Percentiles rank a stretch among this genome's conserved stretches.
Evolutionary conservation across 2,329 filamentous ascomycete species (phyloP).

Genomic region (Arthrobotrys conoides): DNA sequence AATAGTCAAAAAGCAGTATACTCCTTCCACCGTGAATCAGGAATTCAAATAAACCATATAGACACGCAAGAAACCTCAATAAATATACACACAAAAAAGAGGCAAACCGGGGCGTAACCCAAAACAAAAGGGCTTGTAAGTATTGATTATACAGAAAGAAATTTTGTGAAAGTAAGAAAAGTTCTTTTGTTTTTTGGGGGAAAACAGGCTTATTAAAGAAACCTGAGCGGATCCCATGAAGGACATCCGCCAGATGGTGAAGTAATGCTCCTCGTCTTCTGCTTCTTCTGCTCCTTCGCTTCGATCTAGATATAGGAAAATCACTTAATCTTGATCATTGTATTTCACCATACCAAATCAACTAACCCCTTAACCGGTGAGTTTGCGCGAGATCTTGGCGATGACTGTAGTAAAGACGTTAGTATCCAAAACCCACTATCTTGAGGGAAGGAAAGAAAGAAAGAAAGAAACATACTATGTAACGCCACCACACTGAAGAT

Average conservation of each 20-base stretch:
- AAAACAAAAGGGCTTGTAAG: neutral
- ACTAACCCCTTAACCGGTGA: slow-evolving; percentile 68
- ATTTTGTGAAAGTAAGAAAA: slow-evolving; percentile 1
- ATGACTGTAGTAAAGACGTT: slow-evolving; percentile 76
- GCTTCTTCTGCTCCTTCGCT: neutral
- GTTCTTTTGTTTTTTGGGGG: slow-evolving; percentile 36
- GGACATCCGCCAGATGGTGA: neutral
- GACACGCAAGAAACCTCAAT: slow-evolving; percentile 38
- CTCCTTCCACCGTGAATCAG: slow-evolving; percentile 9
- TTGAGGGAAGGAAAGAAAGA: neutral
- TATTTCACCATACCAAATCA: neutral
- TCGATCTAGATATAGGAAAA: neutral
- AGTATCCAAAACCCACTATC: neutral
- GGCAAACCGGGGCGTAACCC: slow-evolving; percentile 14
- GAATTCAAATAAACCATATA: slow-evolving; percentile 27
- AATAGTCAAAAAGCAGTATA: neutral
- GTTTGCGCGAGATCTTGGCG: slow-evolving; percentile 92
- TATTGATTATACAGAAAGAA: slow-evolving; percentile 25
- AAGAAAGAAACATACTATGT: slow-evolving; percentile 82
- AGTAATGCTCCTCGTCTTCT: neutral
- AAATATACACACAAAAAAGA: slow-evolving; percentile 51
- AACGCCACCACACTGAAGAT: slow-evolving; percentile 98
- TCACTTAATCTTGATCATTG: neutral
- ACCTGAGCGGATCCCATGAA: slow-evolving; percentile 8
- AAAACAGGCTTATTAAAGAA: slow-evolving; percentile 42